A percentile compares a stretch with the other conserved stretches of the same genome.
phyloP scores from a whole-genome alignment of 352 stramenopile species.

The Thalassiosira livingstoniorum region DNA sequence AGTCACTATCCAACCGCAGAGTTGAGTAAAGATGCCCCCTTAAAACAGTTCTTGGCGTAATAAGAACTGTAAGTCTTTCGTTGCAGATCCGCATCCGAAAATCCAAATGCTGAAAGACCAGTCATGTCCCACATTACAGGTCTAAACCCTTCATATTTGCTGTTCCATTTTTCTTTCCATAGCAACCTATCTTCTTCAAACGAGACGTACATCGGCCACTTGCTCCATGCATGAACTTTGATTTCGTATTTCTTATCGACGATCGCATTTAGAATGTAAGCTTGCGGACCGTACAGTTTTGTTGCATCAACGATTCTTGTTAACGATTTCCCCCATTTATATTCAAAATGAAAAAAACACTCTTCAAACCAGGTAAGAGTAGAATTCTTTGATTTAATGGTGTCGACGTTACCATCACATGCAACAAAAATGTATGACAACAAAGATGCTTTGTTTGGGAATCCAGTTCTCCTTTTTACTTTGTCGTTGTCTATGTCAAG shows the following conservation, averaged over 20 bases:
- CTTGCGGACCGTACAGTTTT: background rate
- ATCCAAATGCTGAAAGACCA: slow-evolving; percentile 11
- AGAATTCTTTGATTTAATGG: background rate
- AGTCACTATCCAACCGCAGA: slow-evolving; percentile 16
- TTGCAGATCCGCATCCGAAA: slow-evolving; percentile 36
- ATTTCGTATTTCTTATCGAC: slow-evolving; percentile 5
- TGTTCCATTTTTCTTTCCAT: slow-evolving; percentile 32
- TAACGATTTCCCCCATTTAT: slow-evolving; percentile 15
- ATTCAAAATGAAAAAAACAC: slow-evolving; percentile 47
- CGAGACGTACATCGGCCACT: slow-evolving; percentile 34
- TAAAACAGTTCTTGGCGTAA: slow-evolving; percentile 54
- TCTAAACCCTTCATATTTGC: slow-evolving; percentile 19
- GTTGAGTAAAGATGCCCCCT: slow-evolving; percentile 48
- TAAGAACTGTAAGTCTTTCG: slow-evolving; percentile 47
- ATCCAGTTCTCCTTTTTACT: slow-evolving; percentile 33
- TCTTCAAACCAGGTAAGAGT: slow-evolving; percentile 42
- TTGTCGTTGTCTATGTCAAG: slow-evolving; percentile 9
- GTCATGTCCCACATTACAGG: slow-evolving; percentile 44
- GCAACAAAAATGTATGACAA: slow-evolving; percentile 37
- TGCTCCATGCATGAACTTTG: background rate
- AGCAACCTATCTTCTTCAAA: slow-evolving; percentile 33
- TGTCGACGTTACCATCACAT: slow-evolving; percentile 26
- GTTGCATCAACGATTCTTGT: background rate
- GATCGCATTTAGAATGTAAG: background rate
- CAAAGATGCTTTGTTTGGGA: background rate